phyloP scores from a whole-genome alignment of 164 flowering plant species.

The Berberis vulgaris region DNA sequence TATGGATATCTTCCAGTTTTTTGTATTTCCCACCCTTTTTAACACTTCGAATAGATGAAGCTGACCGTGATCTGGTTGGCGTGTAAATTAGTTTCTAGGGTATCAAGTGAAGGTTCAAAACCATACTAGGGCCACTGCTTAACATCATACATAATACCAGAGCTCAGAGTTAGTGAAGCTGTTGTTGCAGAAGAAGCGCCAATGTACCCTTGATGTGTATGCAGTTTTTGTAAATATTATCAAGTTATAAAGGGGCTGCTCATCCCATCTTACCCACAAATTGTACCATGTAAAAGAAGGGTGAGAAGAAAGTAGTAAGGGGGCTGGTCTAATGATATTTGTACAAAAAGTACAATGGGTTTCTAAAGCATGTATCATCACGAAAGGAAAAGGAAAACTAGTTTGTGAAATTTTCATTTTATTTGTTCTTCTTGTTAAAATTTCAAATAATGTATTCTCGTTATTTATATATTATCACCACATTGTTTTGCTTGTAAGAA shows the following conservation, averaged over 20 bases:
- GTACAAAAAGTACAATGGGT: neutral
- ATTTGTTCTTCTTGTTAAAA: too few relatives aligned
- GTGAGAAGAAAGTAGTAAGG: neutral
- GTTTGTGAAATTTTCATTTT: too few relatives aligned
- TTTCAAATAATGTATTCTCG: too few relatives aligned
- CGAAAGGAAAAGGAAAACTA: too few relatives aligned
- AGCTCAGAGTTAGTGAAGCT: constrained; percentile 3
- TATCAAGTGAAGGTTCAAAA: neutral
- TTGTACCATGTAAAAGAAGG: neutral
- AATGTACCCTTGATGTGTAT: too few relatives aligned
- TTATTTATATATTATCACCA: neutral
- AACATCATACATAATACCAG: neutral
- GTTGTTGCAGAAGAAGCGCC: neutral
- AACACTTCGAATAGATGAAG: neutral
- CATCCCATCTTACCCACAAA: neutral
- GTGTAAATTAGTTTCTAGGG: neutral
- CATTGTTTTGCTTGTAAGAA: neutral
- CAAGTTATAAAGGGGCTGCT: too few relatives aligned
- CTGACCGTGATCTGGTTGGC: neutral
- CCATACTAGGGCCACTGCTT: constrained; percentile 1
- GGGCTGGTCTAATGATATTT: neutral
- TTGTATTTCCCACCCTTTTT: neutral
- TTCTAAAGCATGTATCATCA: neutral
- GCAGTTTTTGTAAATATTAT: too few relatives aligned
- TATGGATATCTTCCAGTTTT: neutral